Evolutionary conservation across 495 filamentous ascomycete species (phyloP).

Genomic region (Chaetomidium leptoderma): DNA sequence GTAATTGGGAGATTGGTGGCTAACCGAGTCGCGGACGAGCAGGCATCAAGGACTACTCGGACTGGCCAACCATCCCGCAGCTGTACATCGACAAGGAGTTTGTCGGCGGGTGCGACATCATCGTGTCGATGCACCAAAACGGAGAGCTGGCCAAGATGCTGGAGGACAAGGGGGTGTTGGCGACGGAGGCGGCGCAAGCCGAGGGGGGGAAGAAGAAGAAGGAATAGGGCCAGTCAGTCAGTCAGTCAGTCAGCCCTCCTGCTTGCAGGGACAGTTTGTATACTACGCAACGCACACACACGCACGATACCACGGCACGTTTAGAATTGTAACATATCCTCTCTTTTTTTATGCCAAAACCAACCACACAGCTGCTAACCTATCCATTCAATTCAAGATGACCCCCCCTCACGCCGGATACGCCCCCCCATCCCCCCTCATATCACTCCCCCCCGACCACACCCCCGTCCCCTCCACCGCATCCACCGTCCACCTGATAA

Average conservation of each 20-base stretch:
- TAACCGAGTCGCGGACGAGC: constrained; percentile 8
- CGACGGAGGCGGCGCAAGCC: constrained; percentile 14
- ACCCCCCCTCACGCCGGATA: constrained; percentile 49
- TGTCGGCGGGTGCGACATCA: constrained; percentile 92
- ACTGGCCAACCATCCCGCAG: constrained; percentile 98
- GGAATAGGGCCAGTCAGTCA: neutral
- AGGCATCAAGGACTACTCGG: constrained; percentile 98
- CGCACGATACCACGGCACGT: constrained; percentile 13
- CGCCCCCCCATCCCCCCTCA: constrained; percentile 80
- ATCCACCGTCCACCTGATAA: constrained; percentile 67
- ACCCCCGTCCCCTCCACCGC: constrained; percentile 63
- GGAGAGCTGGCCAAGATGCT: constrained; percentile 87
- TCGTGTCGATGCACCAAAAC: constrained; percentile 96
- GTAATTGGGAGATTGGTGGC: neutral
- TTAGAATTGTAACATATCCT: constrained; percentile 9
- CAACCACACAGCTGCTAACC: constrained; percentile 2
- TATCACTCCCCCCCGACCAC: constrained; percentile 84
- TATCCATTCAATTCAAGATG: neutral
- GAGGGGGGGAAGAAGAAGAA: constrained; percentile 27
- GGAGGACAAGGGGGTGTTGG: constrained; percentile 80
- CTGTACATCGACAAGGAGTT: constrained; percentile 95
- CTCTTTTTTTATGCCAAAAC: neutral
- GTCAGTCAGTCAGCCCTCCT: neutral
- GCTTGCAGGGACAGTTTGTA: constrained; percentile 11
- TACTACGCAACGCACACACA: constrained; percentile 2